phyloP scores from a whole-genome alignment of 2,329 filamentous ascomycete species.

The Alternaria arbusti region DNA sequence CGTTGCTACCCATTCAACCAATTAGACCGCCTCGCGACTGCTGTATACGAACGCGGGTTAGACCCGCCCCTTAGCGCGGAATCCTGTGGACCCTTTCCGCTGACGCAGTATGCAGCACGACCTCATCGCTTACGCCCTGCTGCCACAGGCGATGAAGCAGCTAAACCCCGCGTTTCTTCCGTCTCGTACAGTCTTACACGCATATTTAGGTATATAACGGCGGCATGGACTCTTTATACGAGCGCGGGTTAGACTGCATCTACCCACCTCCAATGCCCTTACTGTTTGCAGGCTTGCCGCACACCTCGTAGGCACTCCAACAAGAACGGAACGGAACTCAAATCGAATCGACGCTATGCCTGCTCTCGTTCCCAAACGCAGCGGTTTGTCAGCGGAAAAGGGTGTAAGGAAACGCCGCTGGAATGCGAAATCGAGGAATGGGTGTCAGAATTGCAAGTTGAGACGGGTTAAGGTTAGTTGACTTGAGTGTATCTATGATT shows the following conservation, averaged over 20 bases:
- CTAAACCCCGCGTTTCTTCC: neutral
- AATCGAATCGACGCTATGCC: slow-evolving; percentile 17
- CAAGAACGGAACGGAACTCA: neutral
- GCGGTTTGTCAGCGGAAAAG: neutral
- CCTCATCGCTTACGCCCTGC: neutral
- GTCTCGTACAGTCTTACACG: neutral
- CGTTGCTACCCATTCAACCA: neutral
- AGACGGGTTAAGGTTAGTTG: slow-evolving; percentile 58
- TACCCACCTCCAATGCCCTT: neutral
- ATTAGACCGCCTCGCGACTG: neutral
- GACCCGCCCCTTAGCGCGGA: neutral
- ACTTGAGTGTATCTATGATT: neutral
- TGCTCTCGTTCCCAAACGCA: slow-evolving; percentile 10
- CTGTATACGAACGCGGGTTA: slow-evolving; percentile 15
- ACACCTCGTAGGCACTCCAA: neutral
- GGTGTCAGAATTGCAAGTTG: slow-evolving; percentile 64
- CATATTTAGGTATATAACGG: neutral
- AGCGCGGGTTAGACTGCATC: neutral
- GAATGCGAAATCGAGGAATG: slow-evolving; percentile 60
- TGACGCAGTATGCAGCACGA: neutral
- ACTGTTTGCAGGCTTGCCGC: neutral
- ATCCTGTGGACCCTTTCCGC: neutral
- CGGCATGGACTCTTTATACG: neutral
- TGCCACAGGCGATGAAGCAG: neutral
- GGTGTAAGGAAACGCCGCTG: neutral